Conservation (phyloP, 1,284 basidiomycete genomes). For the Tremellales sp. region DNA sequence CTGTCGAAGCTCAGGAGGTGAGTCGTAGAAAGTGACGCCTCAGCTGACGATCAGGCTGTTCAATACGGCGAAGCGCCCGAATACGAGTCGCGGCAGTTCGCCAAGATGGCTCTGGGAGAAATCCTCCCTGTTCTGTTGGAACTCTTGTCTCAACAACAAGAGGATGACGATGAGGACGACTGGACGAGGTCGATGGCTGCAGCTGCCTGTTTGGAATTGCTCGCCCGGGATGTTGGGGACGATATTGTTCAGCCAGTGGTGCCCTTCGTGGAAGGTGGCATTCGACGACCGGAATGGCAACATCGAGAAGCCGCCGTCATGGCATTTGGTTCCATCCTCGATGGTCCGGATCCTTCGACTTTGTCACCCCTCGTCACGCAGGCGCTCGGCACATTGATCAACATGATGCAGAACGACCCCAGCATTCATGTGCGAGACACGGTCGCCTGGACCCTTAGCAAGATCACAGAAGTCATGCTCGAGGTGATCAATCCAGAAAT, state of each 20-base stretch:
- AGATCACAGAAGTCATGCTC: constrained; percentile 89
- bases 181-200: constrained; percentile 99
- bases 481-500: constrained; percentile 82
- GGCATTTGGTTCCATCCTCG: constrained; percentile 96
- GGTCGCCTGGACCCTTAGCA: constrained; percentile 94
- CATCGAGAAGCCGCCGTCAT: constrained; percentile 94
- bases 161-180: constrained; percentile 97
- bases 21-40: constrained; percentile 19
- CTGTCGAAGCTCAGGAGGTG: constrained; percentile 88
- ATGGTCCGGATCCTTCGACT: constrained; percentile 77
- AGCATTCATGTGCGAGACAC: constrained; percentile 92
- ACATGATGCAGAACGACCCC: constrained; percentile 81
- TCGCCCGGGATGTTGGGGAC: constrained; percentile 88
- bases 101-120: constrained; percentile 89
- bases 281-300: constrained; percentile 85
- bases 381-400: constrained; percentile 88
- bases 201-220: constrained; percentile 83
- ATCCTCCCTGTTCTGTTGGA: constrained; percentile 88
- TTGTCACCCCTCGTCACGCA: constrained; percentile 90
- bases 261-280: constrained; percentile 96
- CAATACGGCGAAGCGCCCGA: constrained; percentile 90
- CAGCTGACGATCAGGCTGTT: constrained; percentile 59
- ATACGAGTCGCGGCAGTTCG: constrained; percentile 83
- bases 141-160: constrained; percentile 87
- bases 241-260: constrained; percentile 88